phyloP scores from a whole-genome alignment of 2,329 filamentous ascomycete genomes.

The Fusarium globosum region DNA sequence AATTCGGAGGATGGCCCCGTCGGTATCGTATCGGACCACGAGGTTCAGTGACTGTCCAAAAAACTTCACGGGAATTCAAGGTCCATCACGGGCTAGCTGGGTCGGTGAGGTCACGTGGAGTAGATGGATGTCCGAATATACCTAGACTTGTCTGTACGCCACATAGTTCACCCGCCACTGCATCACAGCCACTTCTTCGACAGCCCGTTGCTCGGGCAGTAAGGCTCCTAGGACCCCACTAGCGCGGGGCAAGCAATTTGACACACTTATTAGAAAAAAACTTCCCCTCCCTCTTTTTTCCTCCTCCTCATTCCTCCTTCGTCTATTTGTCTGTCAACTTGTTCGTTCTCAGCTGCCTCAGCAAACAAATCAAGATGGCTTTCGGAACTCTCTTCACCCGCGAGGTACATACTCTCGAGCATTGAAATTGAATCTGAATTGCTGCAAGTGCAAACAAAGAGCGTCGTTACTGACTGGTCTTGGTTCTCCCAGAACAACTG shows the following conservation, averaged over 20 bases:
- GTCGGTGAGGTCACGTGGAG: conserved; percentile 42
- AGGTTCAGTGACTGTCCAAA: conserved; percentile 39
- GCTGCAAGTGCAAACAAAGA: conserved; percentile 26
- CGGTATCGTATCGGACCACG: conserved; percentile 39
- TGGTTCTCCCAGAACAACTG: conserved; percentile 76
- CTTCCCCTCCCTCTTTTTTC: conserved; percentile 43
- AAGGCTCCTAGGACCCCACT: conserved; percentile 37
- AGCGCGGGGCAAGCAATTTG: conserved; percentile 51
- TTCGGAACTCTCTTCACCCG: conserved; percentile 98
- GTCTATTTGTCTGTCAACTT: conserved; percentile 43
- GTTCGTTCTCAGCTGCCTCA: conserved; percentile 45
- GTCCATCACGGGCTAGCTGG: conserved; percentile 24
- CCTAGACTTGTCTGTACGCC: conserved; percentile 9
- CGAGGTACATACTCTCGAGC: conserved; percentile 65
- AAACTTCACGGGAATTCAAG: conserved; percentile 43
- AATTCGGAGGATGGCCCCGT: conserved; percentile 40
- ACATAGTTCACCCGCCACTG: conserved; percentile 15
- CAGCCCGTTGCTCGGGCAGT: conserved; percentile 46
- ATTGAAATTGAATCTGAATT: conserved; percentile 30
- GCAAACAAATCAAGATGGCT: conserved; percentile 74
- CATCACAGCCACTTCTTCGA: conserved; percentile 23
- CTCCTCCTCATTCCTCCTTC: conserved; percentile 39
- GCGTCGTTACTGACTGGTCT: conserved; percentile 50
- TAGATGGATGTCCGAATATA: neutral
- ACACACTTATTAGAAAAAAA: conserved; percentile 49